Evolutionary conservation across 2,329 filamentous ascomycete genomes (phyloP).

Genomic region (Aspergillus pseudonomiae): DNA sequence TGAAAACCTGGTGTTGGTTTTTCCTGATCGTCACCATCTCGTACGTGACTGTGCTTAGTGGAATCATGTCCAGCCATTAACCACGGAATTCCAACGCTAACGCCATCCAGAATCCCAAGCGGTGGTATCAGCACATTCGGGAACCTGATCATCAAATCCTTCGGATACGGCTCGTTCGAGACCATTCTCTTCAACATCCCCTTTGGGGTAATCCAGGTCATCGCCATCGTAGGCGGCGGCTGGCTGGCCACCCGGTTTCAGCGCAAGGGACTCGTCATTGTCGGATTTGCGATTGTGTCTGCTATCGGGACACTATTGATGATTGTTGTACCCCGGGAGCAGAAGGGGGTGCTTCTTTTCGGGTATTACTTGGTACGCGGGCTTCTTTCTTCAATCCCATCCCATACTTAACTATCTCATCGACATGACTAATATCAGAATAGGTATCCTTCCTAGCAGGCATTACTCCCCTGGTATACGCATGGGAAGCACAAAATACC

Average conservation of each 20-base stretch:
- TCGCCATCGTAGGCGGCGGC: conserved; percentile 35
- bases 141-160: conserved; percentile 46
- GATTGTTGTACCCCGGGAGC: conserved; percentile 50
- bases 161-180: conserved; percentile 44
- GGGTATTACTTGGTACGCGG: conserved; percentile 53
- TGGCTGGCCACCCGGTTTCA: conserved; percentile 48
- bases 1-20: conserved; percentile 43
- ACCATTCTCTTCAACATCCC: conserved; percentile 49
- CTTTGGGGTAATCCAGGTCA: conserved; percentile 42
- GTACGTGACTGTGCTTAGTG: conserved; percentile 11
- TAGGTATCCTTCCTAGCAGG: conserved; percentile 36
- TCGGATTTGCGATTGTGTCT: conserved; percentile 42
- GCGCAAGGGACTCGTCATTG: conserved; percentile 51
- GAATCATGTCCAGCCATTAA: neutral
- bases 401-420: neutral
- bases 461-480: conserved; percentile 40
- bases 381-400: accelerated
- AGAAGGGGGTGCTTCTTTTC: conserved; percentile 54
- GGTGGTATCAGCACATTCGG: conserved; percentile 45
- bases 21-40: conserved; percentile 29
- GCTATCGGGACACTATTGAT: conserved; percentile 51
- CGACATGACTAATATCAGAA: neutral
- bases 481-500: conserved; percentile 43
- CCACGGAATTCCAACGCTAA: neutral
- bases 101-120: conserved; percentile 35